Evolutionary conservation across 257 asterid genomes (phyloP).

Genomic region (Euphrasia confusa): DNA sequence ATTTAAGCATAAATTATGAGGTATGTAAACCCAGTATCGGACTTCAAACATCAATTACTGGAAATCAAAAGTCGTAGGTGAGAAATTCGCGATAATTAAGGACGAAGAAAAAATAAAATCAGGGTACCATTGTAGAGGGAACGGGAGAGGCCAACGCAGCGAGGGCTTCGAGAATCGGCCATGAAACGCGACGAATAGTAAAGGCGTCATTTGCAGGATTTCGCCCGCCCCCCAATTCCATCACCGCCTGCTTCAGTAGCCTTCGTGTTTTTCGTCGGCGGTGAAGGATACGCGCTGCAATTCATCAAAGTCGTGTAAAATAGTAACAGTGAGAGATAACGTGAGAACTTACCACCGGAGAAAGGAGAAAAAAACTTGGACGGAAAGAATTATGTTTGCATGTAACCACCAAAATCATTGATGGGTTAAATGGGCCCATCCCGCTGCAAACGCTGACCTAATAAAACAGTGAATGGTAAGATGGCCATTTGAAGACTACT

Average conservation of each 20-base stretch:
- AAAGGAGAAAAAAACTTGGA: background rate
- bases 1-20: background rate
- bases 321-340: background rate
- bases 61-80: background rate
- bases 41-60: background rate
- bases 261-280: slow-evolving; percentile 27
- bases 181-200: slow-evolving; percentile 66
- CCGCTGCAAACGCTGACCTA: too few relatives aligned
- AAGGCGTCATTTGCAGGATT: slow-evolving; percentile 75
- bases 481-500: too few relatives aligned
- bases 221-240: slow-evolving; percentile 35
- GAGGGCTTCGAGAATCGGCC: slow-evolving; percentile 65
- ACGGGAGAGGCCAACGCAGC: slow-evolving; percentile 76
- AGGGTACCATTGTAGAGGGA: slow-evolving; percentile 34
- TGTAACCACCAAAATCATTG: too few relatives aligned
- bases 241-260: slow-evolving; percentile 19
- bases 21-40: background rate
- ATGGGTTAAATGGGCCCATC: too few relatives aligned
- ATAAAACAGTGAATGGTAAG: too few relatives aligned
- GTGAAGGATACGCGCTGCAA: slow-evolving; percentile 24
- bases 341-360: background rate
- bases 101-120: background rate
- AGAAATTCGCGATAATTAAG: background rate
- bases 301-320: background rate
- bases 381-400: background rate